A percentile compares a stretch with the other conserved stretches of the same genome.
phyloP scores from a whole-genome alignment of 768 basidiomycete species.

The Auricularia auricula-judae region DNA sequence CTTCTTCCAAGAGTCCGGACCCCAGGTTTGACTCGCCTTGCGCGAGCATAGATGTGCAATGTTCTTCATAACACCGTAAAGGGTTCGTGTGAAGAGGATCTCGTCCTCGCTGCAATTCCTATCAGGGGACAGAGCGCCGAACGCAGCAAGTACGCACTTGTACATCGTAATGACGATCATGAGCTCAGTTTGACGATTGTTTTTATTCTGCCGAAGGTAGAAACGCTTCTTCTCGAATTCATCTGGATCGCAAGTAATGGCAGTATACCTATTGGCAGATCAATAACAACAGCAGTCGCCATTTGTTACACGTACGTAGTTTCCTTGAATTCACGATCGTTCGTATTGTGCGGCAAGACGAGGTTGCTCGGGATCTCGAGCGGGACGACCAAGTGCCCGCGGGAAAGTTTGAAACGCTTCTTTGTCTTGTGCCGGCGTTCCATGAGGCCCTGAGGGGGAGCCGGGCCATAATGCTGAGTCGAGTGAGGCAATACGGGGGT shows the following conservation, averaged over 20 bases:
- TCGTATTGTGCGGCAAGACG: conserved; percentile 51
- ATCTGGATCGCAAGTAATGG: conserved; percentile 89
- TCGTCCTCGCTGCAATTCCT: conserved; percentile 59
- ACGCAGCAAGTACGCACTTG: conserved; percentile 54
- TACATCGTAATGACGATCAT: conserved; percentile 96
- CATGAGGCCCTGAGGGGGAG: conserved; percentile 61
- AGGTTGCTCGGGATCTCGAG: conserved; percentile 77
- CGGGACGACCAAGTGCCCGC: conserved; percentile 82
- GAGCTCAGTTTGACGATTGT: conserved; percentile 71
- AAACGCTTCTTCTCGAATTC: conserved; percentile 79
- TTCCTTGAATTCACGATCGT: conserved; percentile 62
- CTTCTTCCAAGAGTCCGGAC: conserved; percentile 94
- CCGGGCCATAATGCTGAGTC: conserved; percentile 81
- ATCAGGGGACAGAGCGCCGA: neutral
- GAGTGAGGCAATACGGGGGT: neutral
- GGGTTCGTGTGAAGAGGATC: conserved; percentile 79
- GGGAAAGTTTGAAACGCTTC: conserved; percentile 73
- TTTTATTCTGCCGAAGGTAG: conserved; percentile 74
- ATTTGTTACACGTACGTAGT: conserved; percentile 41
- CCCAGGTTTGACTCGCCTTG: conserved; percentile 91
- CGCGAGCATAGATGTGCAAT: conserved; percentile 54
- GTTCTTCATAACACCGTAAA: conserved; percentile 86
- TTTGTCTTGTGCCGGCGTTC: conserved; percentile 61
- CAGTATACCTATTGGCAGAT: conserved; percentile 38
- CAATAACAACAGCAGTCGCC: neutral